Evolutionary conservation across 257 asterid species (phyloP).

Genomic region (Nicotiana obtusifolia): DNA sequence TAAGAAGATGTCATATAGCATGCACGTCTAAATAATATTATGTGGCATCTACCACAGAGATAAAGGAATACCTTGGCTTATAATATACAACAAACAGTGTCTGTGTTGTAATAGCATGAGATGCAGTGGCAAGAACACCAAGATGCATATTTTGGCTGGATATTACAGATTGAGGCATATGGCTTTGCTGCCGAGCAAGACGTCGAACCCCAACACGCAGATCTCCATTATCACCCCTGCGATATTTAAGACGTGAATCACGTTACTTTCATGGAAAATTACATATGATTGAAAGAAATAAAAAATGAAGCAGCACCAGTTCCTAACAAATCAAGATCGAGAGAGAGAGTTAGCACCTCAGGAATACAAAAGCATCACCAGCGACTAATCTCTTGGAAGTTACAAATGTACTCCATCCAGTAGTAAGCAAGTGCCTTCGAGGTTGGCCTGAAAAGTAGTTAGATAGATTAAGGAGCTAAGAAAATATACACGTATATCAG

Average conservation of each 20-base stretch:
- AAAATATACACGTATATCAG: not conserved
- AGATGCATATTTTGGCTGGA: slow-evolving; percentile 94
- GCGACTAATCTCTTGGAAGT: slow-evolving; percentile 71
- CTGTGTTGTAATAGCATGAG: slow-evolving; percentile 64
- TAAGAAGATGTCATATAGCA: not conserved
- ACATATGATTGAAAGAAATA: not conserved
- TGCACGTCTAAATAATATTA: not conserved
- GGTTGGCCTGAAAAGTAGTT: slow-evolving; percentile 59
- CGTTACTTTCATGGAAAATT: not conserved
- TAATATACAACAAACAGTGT: slow-evolving; percentile 61
- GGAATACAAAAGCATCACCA: slow-evolving; percentile 64
- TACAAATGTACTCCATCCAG: slow-evolving; percentile 86
- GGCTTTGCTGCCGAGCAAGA: slow-evolving; percentile 53
- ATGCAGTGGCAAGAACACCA: slow-evolving; percentile 86
- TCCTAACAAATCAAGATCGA: not conserved
- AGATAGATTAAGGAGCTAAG: not conserved
- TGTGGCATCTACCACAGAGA: not conserved
- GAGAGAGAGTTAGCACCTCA: slow-evolving; percentile 40
- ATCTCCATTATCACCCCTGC: slow-evolving; percentile 63
- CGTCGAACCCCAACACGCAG: slow-evolving; percentile 76
- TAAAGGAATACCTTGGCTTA: slow-evolving; percentile 59
- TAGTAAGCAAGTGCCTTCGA: slow-evolving; percentile 67
- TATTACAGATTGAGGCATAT: slow-evolving; percentile 66
- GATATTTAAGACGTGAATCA: not conserved
- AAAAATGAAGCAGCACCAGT: not conserved